Conservation (phyloP, 331 rosid species). For the Malus hybrid region DNA sequence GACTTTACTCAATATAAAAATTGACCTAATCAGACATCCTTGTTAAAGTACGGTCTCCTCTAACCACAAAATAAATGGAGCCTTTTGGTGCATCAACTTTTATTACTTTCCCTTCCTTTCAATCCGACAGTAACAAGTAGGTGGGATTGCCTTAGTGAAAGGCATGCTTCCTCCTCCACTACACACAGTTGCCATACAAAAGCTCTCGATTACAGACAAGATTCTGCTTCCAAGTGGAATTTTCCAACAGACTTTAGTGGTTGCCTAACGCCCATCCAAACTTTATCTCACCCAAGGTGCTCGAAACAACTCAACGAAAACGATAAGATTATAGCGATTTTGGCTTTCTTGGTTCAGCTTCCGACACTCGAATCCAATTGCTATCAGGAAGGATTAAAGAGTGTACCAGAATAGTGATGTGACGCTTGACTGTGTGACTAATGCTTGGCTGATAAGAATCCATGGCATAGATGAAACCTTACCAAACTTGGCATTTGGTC, state of each 20-base stretch:
- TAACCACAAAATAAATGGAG: not conserved
- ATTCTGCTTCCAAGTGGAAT: conserved; percentile 25
- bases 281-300: not conserved
- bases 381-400: not conserved
- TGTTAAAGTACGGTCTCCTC: not conserved
- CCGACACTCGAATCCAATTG: too few relatives aligned
- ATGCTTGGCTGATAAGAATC: conserved; percentile 18
- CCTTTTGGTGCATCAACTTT: not conserved
- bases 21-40: not conserved
- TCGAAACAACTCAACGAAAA: not conserved
- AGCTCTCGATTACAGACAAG: conserved; percentile 16
- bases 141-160: not conserved
- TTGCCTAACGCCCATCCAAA: not conserved
- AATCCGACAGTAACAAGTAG: conserved; percentile 13
- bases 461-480: conserved; percentile 9
- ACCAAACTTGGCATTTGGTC: conserved; percentile 9
- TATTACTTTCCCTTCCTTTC: conserved; percentile 19
- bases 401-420: not conserved
- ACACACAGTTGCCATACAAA: conserved; percentile 6
- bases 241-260: not conserved
- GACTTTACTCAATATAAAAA: too few relatives aligned
- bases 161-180: conserved; percentile 15
- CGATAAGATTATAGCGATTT: not conserved
- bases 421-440: not conserved
- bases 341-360: not conserved